Conservation (phyloP, 305 asterid species). For the Fraxinus floribunda region DNA sequence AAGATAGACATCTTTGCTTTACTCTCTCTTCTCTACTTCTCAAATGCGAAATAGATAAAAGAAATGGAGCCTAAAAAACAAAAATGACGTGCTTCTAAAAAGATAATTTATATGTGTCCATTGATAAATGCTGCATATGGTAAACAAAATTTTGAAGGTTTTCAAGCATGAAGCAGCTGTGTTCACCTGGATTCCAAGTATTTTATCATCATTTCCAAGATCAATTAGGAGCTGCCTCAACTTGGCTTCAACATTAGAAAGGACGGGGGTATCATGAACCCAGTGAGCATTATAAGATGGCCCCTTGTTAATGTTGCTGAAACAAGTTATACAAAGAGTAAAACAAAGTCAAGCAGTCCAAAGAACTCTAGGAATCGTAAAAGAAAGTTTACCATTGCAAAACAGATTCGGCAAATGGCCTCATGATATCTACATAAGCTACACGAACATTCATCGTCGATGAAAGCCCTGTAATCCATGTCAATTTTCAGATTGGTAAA, state of each 20-base stretch:
- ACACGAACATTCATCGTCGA: conserved; percentile 83
- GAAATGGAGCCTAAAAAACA: not conserved
- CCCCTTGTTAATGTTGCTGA: conserved; percentile 72
- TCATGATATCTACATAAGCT: conserved; percentile 80
- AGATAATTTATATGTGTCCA: not conserved
- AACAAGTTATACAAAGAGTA: conserved; percentile 30
- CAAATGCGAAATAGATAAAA: not conserved
- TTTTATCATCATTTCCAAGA: conserved; percentile 80
- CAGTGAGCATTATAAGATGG: conserved; percentile 66
- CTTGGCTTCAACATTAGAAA: conserved; percentile 81
- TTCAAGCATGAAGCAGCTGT: conserved; percentile 15
- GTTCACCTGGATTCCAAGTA: conserved; percentile 94
- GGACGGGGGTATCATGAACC: conserved; percentile 75
- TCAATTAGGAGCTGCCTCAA: conserved; percentile 77
- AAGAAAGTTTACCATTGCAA: conserved; percentile 61
- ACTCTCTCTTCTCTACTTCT: not conserved
- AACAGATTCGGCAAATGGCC: conserved; percentile 98
- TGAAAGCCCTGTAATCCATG: conserved; percentile 76
- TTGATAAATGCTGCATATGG: not conserved
- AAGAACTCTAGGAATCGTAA: conserved; percentile 16
- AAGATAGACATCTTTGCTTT: not conserved
- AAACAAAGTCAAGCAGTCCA: conserved; percentile 28
- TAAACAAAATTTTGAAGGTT: conserved; percentile 1
- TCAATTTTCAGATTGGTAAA: conserved; percentile 23
- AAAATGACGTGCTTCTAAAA: not conserved